phyloP scores from a whole-genome alignment of 306 rosid genomes.

The Casuarina equisetifolia region DNA sequence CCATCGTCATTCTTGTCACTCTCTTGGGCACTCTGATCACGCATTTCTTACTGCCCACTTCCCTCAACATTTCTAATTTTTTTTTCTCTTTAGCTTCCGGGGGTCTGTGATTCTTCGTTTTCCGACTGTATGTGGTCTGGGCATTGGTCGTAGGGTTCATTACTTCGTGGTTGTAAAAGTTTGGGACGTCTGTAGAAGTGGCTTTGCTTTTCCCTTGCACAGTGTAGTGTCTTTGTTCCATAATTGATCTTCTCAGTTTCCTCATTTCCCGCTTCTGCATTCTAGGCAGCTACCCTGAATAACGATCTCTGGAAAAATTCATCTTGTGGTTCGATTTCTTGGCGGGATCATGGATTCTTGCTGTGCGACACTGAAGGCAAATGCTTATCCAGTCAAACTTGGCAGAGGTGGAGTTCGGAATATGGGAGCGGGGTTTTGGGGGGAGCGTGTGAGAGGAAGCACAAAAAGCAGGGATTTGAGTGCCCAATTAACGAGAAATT shows the following conservation, averaged over 20 bases:
- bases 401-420: constrained; percentile 24
- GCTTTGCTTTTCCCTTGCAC: background rate
- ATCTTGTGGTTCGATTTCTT: constrained; percentile 10
- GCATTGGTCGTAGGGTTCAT: background rate
- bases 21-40: constrained; percentile 4
- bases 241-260: constrained; percentile 18
- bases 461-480: constrained; percentile 35
- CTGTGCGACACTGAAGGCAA: constrained; percentile 44
- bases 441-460: constrained; percentile 45
- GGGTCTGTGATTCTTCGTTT: constrained; percentile 1
- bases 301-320: constrained; percentile 14
- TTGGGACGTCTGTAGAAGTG: constrained; percentile 22
- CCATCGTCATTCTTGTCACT: constrained; percentile 3
- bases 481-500: constrained; percentile 29
- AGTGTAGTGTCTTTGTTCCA: background rate
- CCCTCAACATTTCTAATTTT: background rate
- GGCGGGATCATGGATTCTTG: constrained; percentile 46
- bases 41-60: background rate
- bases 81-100: background rate
- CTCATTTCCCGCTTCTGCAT: background rate
- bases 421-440: constrained; percentile 48
- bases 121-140: constrained; percentile 10
- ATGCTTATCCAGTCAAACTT: constrained; percentile 25
- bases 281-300: background rate
- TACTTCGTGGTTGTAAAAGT: constrained; percentile 8